Evolutionary conservation across 805 yeast species (phyloP), one percentile per base, ranked within the genome.

Genomic region (Wickerhamiella vanderwaltii): DNA sequence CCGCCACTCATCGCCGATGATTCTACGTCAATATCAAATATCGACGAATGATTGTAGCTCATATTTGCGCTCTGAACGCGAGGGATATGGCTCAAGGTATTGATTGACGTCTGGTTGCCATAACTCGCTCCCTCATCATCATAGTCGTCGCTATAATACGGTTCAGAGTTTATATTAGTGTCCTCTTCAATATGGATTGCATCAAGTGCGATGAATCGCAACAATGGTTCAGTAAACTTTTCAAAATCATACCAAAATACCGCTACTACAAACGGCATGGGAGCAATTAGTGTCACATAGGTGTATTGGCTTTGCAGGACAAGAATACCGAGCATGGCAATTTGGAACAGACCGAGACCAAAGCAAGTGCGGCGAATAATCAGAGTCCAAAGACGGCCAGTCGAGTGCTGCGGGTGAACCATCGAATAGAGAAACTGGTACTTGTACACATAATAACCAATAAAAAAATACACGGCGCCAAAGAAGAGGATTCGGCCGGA

Each of bases 351-450:
- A 25, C 82, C 60, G 19, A 88, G 61, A 0, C 97, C 97, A 44
- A 85, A 56, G 43, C 82, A 74, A 1, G 87, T 75, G 50, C 98
- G 69, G 51, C 94, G 69, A 54, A 82, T 80, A 2, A 88, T 77
- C 37, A 86, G 65, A 0, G 95, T 94, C 97, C 96, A 88, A 1
- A 88, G 93, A 56, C 81, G 82, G 1, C 97, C 98, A 0, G 95
- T 91, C 0, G 95, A 86, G 61, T 91, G 97, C 29, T 93, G 95
- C 7, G 94, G 87, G 59, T 91, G 97, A 24, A 85, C 86, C 65
- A 91, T 79, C 0, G 95, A 80, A 58, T 84, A 88, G 49, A 91
- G 65, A 46, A 88, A 66, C 60, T 86, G 95, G 58, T 87, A 88
- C 61, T 88, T 88, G 69, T 77, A 85, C 6, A 87, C 94, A 57